Percentiles rank a stretch among this genome's conserved stretches.
These are phyloP conservation scores for Blastobotrys indianensis DNA, from an alignment of 1,139 yeast genomes.

Conservation along the genomic window DNA sequence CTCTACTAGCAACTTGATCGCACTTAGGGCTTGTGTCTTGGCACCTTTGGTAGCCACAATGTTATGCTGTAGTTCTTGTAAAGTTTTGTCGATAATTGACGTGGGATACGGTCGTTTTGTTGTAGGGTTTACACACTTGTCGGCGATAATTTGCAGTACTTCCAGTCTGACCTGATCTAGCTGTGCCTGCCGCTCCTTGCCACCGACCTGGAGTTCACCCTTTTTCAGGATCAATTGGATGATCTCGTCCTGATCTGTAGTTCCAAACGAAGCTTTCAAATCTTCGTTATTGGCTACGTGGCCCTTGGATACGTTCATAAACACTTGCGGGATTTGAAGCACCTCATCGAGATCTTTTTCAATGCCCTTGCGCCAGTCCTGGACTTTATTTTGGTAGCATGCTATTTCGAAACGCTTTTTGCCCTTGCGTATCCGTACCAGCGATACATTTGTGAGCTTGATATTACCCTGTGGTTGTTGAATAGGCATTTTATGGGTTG, in stretches of 20 bases:
- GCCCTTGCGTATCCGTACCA: slow-evolving; percentile 85
- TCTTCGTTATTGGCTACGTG: slow-evolving; percentile 90
- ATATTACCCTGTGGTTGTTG: slow-evolving; percentile 88
- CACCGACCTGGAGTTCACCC: slow-evolving; percentile 93
- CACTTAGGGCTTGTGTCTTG: slow-evolving; percentile 86
- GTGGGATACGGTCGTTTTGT: slow-evolving; percentile 91
- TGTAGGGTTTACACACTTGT: slow-evolving; percentile 86
- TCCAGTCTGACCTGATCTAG: slow-evolving; percentile 74
- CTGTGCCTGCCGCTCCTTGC: slow-evolving; percentile 81
- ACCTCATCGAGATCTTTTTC: slow-evolving; percentile 96
- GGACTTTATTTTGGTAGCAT: slow-evolving; percentile 94
- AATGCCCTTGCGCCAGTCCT: slow-evolving; percentile 78
- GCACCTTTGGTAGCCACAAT: slow-evolving; percentile 74
- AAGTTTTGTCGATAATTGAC: slow-evolving; percentile 84
- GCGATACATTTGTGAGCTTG: slow-evolving; percentile 85
- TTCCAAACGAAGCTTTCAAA: slow-evolving; percentile 63
- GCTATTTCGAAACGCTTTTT: slow-evolving; percentile 91
- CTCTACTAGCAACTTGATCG: slow-evolving; percentile 69
- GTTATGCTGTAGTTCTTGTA: slow-evolving; percentile 75
- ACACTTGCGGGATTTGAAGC: slow-evolving; percentile 91
- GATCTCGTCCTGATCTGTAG: slow-evolving; percentile 67
- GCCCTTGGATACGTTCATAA: slow-evolving; percentile 89
- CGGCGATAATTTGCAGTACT: slow-evolving; percentile 73
- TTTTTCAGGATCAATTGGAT: slow-evolving; percentile 74
- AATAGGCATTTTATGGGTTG: slow-evolving; percentile 32